These are phyloP conservation scores for Plasmodium billcollinsi DNA, from an alignment of 169 alveolate species.

Conservation along the genomic window DNA sequence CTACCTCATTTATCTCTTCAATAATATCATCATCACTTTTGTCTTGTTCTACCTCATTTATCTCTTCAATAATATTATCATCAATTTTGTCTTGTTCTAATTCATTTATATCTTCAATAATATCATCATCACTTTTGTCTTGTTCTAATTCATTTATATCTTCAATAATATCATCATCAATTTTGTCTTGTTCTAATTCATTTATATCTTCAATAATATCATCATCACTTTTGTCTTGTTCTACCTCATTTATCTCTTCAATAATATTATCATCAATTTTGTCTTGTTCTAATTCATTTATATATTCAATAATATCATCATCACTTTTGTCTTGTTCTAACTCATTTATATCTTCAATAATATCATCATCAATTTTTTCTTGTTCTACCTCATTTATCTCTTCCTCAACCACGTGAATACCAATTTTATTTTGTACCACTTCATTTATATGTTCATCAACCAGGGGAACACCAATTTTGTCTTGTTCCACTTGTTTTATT, in stretches of 20 bases:
- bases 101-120: neutral
- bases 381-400: neutral
- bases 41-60: neutral
- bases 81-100: neutral
- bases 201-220: neutral
- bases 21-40: neutral
- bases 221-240: neutral
- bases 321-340: neutral
- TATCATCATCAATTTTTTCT: neutral
- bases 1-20: neutral
- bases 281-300: neutral
- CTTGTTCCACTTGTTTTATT: neutral
- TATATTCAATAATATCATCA: neutral
- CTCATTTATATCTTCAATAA: neutral
- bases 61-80: neutral
- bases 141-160: neutral
- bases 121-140: neutral
- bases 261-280: neutral
- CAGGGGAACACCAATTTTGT: neutral
- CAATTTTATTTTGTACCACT: neutral
- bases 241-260: neutral
- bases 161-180: too few species aligned
- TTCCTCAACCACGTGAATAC: neutral
- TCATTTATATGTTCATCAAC: slow-evolving; percentile 5
- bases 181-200: neutral